Evolutionary conservation across 2,329 filamentous ascomycete genomes (phyloP).

Genomic region (Pseudophaeomoniella oleicola): DNA sequence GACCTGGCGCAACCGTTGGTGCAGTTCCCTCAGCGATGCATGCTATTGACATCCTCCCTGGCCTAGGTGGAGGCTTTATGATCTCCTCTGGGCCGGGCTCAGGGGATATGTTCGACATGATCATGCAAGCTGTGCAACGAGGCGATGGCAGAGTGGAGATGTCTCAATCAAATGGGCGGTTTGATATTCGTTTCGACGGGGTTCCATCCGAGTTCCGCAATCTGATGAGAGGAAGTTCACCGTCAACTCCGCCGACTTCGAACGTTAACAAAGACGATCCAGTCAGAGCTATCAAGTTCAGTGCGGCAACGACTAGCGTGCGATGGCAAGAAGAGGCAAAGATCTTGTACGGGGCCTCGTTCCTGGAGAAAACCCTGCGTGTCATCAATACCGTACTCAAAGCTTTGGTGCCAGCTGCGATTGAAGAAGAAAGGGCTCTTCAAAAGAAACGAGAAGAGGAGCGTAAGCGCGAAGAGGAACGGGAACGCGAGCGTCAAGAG

Average conservation of each 20-base stretch:
- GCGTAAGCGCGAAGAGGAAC: constrained; percentile 42
- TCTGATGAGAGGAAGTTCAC: constrained; percentile 12
- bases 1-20: constrained; percentile 25
- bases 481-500: constrained; percentile 49
- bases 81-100: constrained; percentile 1
- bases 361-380: constrained; percentile 54
- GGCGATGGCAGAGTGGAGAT: constrained; percentile 27
- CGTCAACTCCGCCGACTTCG: constrained; percentile 14
- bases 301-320: constrained; percentile 52
- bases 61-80: constrained; percentile 25
- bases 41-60: constrained; percentile 35
- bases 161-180: constrained; percentile 30
- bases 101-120: constrained; percentile 28
- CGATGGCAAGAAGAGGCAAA: constrained; percentile 85
- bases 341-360: constrained; percentile 60
- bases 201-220: constrained; percentile 15
- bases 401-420: constrained; percentile 66
- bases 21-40: constrained; percentile 33
- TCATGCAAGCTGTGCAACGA: constrained; percentile 39
- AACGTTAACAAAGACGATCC: constrained; percentile 26
- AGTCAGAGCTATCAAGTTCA: constrained; percentile 62
- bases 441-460: constrained; percentile 45
- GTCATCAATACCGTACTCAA: constrained; percentile 57
- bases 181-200: constrained; percentile 24
- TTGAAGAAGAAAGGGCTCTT: constrained; percentile 62